Evolutionary conservation across 1,284 basidiomycete genomes (phyloP).

Genomic region (Dichomitus squalens): DNA sequence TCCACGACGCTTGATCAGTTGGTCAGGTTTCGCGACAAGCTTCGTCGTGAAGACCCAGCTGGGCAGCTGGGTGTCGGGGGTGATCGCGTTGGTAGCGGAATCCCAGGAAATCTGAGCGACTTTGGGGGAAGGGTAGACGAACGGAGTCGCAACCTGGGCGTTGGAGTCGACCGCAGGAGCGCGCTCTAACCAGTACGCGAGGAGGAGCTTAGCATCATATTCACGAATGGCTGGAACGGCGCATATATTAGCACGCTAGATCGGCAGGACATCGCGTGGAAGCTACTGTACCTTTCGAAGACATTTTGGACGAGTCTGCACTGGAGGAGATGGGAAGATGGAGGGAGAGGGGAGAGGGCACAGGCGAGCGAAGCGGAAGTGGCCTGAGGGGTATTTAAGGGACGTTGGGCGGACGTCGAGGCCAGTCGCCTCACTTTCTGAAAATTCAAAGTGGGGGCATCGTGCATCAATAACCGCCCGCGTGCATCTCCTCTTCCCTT

Average conservation of each 20-base stretch:
- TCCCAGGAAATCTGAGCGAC: slow-evolving; percentile 91
- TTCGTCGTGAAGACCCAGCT: slow-evolving; percentile 87
- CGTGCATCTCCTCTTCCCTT: slow-evolving; percentile 6
- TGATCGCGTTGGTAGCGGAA: slow-evolving; percentile 78
- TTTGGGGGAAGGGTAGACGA: slow-evolving; percentile 67
- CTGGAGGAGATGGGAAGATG: slow-evolving; percentile 5
- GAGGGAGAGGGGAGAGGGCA: slow-evolving; percentile 8
- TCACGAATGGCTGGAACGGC: slow-evolving; percentile 79
- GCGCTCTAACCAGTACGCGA: slow-evolving; percentile 92
- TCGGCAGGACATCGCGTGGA: slow-evolving; percentile 1
- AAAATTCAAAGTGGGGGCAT: slow-evolving; percentile 28
- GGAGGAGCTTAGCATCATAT: slow-evolving; percentile 93
- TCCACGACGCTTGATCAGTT: slow-evolving; percentile 99
- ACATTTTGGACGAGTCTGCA: slow-evolving; percentile 31
- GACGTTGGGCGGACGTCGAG: slow-evolving; percentile 13
- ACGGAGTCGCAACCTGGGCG: slow-evolving; percentile 57
- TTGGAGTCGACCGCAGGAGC: slow-evolving; percentile 65
- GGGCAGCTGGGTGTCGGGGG: slow-evolving; percentile 76
- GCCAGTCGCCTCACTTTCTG: slow-evolving; percentile 26
- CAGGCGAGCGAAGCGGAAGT: slow-evolving; percentile 3
- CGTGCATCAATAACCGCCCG: slow-evolving; percentile 2
- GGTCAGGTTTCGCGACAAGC: slow-evolving; percentile 94
- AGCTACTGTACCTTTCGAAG: slow-evolving; percentile 35
- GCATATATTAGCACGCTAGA: slow-evolving; percentile 4
- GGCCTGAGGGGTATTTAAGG: slow-evolving; percentile 20